Base-by-base conservation (phyloP, 1,284 basidiomycete species). In the Vanrija sp. region DNA sequence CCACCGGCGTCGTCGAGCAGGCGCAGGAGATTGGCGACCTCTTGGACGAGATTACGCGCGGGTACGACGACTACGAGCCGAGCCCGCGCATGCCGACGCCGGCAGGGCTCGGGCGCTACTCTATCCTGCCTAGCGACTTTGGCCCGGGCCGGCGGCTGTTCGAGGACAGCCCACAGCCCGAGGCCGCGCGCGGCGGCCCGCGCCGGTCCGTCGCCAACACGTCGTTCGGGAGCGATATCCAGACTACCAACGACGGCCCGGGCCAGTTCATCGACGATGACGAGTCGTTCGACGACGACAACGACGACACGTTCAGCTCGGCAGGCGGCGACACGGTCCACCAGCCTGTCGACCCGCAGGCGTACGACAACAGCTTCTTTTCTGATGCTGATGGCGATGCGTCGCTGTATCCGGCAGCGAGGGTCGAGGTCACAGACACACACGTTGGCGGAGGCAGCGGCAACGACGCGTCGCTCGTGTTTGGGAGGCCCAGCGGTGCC, bases 131-230 rank as follows among this genome's bases (percentile, higher is more conserved):
- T 9, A 53, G 46, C 10, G 67, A 66, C n/a, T n/a, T 63, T 10
- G 53, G 51, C 7, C 37, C 52, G 3, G 55, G 50, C 3, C 48
- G 58, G 10, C 37, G 23, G 23, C 35, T 56, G 20, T 60, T 60
- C 49, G 51, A 54, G 15, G 49, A 47, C 19, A n/a, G 20, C 25
- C 22, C 39, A 7, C 24, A 5, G 18, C 6, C 47, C 22, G 16
- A 18, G 18, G n/a, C 31, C 15, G 31, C 22, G 25, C n/a, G 20
- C 25, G 16, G 18, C 51, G 6, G 45, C 23, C 47, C 42, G n/a
- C 62, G 62, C 38, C 62, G 57, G 24, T 68, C 60, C 14, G 42
- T 70, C 31, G 70, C 69, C 10, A 69, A 72, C 53, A 72, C 70
- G 14, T 67, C 66, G 2, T 68, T 37, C 45, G 71, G 67, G 15